A percentile compares a stretch with the other conserved stretches of the same genome.
These are phyloP conservation scores for Miscanthus lutarioriparius DNA, from an alignment of 176 grass and related monocot genomes.

Conservation along the genomic window DNA sequence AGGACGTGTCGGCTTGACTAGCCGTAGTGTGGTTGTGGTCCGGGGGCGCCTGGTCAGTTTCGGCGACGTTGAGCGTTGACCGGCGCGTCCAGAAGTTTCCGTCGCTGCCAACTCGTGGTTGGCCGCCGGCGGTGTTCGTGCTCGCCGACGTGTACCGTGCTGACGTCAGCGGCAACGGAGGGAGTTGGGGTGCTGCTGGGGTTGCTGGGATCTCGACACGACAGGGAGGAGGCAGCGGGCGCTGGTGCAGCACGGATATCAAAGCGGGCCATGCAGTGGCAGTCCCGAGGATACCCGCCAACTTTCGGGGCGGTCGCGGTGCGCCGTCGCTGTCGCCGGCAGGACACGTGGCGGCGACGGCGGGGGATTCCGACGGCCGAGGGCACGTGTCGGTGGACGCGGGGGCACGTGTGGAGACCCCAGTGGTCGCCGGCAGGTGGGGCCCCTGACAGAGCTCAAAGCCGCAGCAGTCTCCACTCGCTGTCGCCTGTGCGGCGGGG, in stretches of 20 bases:
- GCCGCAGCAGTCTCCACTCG: too few relatives aligned
- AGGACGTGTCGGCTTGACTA: neutral
- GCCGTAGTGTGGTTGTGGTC: too few relatives aligned
- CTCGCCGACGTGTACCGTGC: slow-evolving; percentile 1
- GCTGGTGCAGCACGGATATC: slow-evolving; percentile 21
- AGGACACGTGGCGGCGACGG: neutral
- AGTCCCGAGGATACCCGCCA: neutral
- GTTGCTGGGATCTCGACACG: neutral
- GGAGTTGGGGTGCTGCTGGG: too few relatives aligned
- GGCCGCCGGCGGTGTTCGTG: neutral
- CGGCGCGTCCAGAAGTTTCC: slow-evolving; percentile 12
- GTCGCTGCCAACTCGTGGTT: too few relatives aligned
- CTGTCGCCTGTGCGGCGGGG: too few relatives aligned
- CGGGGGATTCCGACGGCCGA: neutral
- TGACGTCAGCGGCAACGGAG: neutral
- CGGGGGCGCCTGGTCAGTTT: too few relatives aligned
- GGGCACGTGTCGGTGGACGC: neutral
- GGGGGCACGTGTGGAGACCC: slow-evolving; percentile 7
- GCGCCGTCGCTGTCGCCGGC: slow-evolving; percentile 14
- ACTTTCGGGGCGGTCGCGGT: neutral
- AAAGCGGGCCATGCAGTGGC: slow-evolving; percentile 38
- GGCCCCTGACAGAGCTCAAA: neutral
- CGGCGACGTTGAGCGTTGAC: neutral
- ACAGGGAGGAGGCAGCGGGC: neutral
- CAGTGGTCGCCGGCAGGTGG: slow-evolving; percentile 5